Conservation (phyloP, 1,139 yeast genomes). For the Protomyces lactucae-debilis region DNA sequence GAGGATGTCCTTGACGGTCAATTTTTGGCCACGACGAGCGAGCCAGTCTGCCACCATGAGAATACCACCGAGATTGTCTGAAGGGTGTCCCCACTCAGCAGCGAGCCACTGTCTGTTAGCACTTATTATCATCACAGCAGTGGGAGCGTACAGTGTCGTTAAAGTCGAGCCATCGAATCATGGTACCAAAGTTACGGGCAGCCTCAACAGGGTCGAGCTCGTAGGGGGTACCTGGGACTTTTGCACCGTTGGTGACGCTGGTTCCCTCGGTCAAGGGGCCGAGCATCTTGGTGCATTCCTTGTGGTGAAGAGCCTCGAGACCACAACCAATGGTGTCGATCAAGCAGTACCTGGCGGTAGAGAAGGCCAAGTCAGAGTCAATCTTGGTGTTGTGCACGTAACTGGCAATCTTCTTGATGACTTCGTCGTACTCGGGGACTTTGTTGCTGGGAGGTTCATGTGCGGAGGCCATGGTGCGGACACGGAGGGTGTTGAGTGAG, state of each 20-base stretch:
- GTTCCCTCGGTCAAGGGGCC: constrained; percentile 57
- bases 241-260: constrained; percentile 51
- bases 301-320: constrained; percentile 54
- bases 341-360: constrained; percentile 44
- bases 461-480: constrained; percentile 17
- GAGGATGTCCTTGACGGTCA: constrained; percentile 47
- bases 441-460: constrained; percentile 25
- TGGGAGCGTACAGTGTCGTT: constrained; percentile 41
- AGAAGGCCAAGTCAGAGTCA: constrained; percentile 47
- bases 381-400: constrained; percentile 50
- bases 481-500: constrained; percentile 10
- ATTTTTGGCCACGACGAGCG: constrained; percentile 47
- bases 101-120: constrained; percentile 51
- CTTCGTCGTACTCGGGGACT: constrained; percentile 41
- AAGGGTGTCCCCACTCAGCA: constrained; percentile 64
- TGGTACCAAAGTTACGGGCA: constrained; percentile 54
- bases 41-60: constrained; percentile 56
- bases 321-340: constrained; percentile 59
- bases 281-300: constrained; percentile 48
- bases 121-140: too few species aligned
- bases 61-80: constrained; percentile 56
- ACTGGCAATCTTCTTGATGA: constrained; percentile 48
- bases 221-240: constrained; percentile 50
- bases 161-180: constrained; percentile 56
- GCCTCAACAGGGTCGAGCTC: constrained; percentile 54